Conservation (phyloP, 192 early-diverging fungal species). For the Podila minutissima region DNA sequence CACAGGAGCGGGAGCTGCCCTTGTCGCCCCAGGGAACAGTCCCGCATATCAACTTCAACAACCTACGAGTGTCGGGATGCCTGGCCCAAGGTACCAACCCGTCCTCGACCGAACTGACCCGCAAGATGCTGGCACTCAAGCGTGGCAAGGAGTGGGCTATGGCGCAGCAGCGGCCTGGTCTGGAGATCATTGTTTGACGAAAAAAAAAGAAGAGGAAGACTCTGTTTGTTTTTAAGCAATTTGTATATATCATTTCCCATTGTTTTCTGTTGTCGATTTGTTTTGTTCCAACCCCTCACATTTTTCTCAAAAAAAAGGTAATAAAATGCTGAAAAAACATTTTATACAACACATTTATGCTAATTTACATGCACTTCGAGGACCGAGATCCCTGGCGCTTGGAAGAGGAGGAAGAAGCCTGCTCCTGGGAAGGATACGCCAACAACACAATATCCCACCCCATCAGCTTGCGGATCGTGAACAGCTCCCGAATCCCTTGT, state of each 20-base stretch:
- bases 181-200: constrained; percentile 36
- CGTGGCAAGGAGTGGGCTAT: constrained; percentile 44
- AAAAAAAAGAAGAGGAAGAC: neutral
- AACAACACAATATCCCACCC: constrained; percentile 46
- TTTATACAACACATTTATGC: neutral
- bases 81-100: neutral
- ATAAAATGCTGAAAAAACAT: too few species aligned
- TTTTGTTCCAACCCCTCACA: neutral
- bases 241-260: neutral
- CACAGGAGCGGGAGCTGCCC: too few species aligned
- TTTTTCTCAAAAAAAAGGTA: too few species aligned
- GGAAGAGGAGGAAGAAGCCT: neutral
- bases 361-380: neutral
- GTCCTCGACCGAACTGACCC: constrained; percentile 5
- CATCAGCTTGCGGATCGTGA: constrained; percentile 26
- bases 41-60: neutral
- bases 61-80: neutral
- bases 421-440: constrained; percentile 27
- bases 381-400: neutral
- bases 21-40: neutral
- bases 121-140: constrained; percentile 43
- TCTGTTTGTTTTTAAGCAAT: neutral
- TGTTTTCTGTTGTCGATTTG: neutral
- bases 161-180: constrained; percentile 45
- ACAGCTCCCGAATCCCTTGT: constrained; percentile 39